These are phyloP conservation scores for Jackrogersella minutella DNA, from an alignment of 495 filamentous ascomycete species.

Conservation along the genomic window DNA sequence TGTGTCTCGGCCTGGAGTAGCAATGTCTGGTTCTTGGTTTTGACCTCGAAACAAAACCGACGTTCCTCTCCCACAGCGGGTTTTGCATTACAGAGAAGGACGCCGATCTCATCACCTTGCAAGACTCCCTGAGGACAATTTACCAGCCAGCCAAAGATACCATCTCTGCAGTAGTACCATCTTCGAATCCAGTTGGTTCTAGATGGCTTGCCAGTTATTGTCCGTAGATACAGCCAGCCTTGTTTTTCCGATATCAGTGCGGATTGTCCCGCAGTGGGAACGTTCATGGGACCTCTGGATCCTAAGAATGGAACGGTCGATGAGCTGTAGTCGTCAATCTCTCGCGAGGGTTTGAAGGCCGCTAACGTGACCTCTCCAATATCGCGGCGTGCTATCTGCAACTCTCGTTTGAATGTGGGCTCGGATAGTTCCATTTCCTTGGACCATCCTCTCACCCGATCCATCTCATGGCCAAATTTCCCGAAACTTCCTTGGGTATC, in stretches of 20 bases:
- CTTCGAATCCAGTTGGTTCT: constrained; percentile 85
- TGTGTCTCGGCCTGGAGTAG: constrained; percentile 94
- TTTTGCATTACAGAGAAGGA: constrained; percentile 89
- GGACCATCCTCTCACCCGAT: constrained; percentile 88
- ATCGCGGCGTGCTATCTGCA: constrained; percentile 78
- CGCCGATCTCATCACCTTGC: constrained; percentile 95
- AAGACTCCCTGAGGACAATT: constrained; percentile 88
- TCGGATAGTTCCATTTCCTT: constrained; percentile 91
- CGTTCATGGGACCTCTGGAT: constrained; percentile 68
- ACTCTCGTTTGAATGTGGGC: constrained; percentile 76
- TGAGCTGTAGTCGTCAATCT: constrained; percentile 90
- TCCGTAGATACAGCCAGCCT: constrained; percentile 89
- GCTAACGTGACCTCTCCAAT: constrained; percentile 80
- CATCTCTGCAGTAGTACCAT: constrained; percentile 95
- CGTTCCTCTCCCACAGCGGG: constrained; percentile 92
- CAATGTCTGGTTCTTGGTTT: constrained; percentile 92
- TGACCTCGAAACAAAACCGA: constrained; percentile 97
- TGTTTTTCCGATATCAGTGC: constrained; percentile 77
- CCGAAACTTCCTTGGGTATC: constrained; percentile 67
- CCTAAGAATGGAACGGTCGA: constrained; percentile 87
- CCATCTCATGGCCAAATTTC: constrained; percentile 79
- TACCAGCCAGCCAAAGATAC: constrained; percentile 95
- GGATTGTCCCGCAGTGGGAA: constrained; percentile 56
- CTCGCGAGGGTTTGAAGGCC: constrained; percentile 79
- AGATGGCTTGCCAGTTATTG: constrained; percentile 84